phyloP scores from a whole-genome alignment of 495 filamentous ascomycete genomes.

The Podospora fimiseda region DNA sequence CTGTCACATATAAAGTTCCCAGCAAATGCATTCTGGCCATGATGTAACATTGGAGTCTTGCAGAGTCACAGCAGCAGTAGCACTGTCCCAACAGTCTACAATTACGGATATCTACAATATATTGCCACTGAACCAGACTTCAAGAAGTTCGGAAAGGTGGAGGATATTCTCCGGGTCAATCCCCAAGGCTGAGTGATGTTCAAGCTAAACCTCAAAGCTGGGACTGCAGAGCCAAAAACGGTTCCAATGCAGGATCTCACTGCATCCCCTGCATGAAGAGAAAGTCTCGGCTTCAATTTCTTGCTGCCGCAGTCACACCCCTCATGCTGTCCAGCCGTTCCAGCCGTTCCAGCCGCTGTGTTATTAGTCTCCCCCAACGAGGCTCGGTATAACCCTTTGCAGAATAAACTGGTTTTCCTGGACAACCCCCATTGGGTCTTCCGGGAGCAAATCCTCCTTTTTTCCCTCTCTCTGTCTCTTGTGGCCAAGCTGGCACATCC shows the following conservation, averaged over 20 bases:
- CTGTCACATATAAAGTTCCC: too few relatives aligned
- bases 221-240: neutral
- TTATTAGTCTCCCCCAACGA: neutral
- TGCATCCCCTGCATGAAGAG: neutral
- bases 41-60: too few relatives aligned
- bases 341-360: neutral
- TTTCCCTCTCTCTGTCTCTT: neutral
- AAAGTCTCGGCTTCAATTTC: neutral
- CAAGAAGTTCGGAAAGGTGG: neutral
- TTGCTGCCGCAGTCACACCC: neutral
- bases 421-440: slow-evolving; percentile 20
- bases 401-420: slow-evolving; percentile 13
- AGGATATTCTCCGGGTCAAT: neutral
- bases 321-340: neutral
- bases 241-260: neutral
- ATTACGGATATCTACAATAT: too few relatives aligned
- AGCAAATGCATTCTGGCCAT: too few relatives aligned
- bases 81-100: too few relatives aligned
- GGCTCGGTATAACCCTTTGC: slow-evolving; percentile 18
- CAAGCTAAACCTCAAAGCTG: neutral
- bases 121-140: too few relatives aligned
- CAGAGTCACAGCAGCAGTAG: too few relatives aligned
- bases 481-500: neutral
- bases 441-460: slow-evolving; percentile 14
- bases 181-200: neutral